Conservation (phyloP, 306 rosid species). For the Hippophae gyantsensis region DNA sequence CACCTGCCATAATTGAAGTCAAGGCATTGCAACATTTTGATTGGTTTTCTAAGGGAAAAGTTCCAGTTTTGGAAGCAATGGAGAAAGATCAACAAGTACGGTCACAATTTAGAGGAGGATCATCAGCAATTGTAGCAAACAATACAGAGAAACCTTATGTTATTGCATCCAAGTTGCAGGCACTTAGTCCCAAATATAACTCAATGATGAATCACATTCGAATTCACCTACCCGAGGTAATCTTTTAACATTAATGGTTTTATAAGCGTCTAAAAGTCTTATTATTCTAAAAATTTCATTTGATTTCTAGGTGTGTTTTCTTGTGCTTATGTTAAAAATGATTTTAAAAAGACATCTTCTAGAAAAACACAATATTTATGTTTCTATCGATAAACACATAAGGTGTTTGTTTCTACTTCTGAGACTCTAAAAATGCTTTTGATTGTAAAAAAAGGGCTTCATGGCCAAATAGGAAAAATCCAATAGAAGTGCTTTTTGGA, state of each 20-base stretch:
- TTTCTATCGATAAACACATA: no score
- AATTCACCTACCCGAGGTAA: constrained; percentile 95
- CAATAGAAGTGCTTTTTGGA: no score
- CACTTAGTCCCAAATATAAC: constrained; percentile 95
- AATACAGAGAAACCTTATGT: constrained; percentile 68
- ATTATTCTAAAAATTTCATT: no score
- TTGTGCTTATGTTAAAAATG: no score
- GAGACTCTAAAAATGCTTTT: no score
- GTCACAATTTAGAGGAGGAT: constrained; percentile 86
- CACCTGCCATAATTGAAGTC: constrained; percentile 91
- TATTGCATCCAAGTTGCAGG: constrained; percentile 90
- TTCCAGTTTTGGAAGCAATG: constrained; percentile 97
- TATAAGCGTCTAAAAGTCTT: no score
- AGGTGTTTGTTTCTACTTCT: no score
- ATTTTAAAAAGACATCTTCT: no score
- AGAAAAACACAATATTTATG: no score
- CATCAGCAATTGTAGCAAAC: constrained; percentile 78
- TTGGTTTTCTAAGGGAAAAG: constrained; percentile 91
- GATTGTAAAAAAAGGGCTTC: no score
- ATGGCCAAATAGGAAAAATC: no score
- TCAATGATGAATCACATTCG: constrained; percentile 95
- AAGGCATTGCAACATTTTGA: constrained; percentile 97
- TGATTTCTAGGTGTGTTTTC: no score
- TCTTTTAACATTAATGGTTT: not conserved
- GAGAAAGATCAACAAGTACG: constrained; percentile 87